A percentile compares a stretch with the other conserved stretches of the same genome.
Evolutionary conservation across 1,284 basidiomycete species (phyloP).

Genomic region (Inonotus obliquus): DNA sequence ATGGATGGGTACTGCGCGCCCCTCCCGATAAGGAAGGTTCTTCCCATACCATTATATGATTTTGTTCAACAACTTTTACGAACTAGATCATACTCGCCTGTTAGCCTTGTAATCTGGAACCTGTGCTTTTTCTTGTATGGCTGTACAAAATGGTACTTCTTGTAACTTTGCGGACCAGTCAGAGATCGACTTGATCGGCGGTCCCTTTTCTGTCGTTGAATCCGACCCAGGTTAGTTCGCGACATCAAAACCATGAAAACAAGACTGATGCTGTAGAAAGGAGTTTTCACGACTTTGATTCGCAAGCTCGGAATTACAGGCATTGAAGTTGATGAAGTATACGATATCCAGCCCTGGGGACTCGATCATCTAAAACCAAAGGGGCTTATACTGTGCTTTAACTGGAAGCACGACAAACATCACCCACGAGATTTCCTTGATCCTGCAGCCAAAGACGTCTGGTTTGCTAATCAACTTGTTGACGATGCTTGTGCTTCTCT

Average conservation of each 20-base stretch:
- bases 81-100: neutral
- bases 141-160: neutral
- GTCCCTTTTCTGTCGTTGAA: constrained; percentile 56
- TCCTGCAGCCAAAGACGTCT: constrained; percentile 48
- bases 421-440: constrained; percentile 46
- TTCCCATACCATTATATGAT: too few relatives aligned
- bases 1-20: neutral
- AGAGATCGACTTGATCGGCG: constrained; percentile 44
- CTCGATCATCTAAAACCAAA: constrained; percentile 50
- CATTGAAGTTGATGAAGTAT: constrained; percentile 52
- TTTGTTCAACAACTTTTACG: too few relatives aligned
- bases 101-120: neutral
- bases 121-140: neutral
- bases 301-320: constrained; percentile 46
- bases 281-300: constrained; percentile 53
- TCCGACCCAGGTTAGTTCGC: constrained; percentile 48
- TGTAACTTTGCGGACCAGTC: neutral
- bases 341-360: constrained; percentile 57
- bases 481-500: constrained; percentile 60
- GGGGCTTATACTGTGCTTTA: constrained; percentile 57
- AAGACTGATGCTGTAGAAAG: constrained; percentile 25
- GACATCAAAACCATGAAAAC: neutral
- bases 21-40: neutral
- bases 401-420: constrained; percentile 45
- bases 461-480: constrained; percentile 65